Conservation (phyloP, 106 monocot genomes). For the Narthecium ossifragum region DNA sequence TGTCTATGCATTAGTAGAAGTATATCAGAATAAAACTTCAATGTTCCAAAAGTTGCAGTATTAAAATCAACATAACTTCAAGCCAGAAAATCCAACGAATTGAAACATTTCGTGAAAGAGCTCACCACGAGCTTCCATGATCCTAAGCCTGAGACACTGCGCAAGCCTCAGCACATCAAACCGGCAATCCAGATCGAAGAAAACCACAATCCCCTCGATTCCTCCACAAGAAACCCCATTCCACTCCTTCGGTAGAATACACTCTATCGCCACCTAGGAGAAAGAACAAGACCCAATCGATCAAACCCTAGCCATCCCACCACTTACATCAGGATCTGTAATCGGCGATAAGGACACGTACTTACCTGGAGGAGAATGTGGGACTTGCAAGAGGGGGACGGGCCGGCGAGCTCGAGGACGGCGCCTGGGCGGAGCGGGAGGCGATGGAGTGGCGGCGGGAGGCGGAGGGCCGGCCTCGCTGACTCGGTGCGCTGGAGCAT, state of each 20-base stretch:
- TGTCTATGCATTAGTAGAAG: background rate
- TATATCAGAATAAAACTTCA: background rate
- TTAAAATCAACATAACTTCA: background rate
- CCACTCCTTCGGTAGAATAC: constrained; percentile 77
- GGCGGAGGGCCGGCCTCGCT: constrained; percentile 47
- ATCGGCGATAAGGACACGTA: background rate
- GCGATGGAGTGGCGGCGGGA: constrained; percentile 76
- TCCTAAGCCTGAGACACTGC: constrained; percentile 39
- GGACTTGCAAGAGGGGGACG: constrained; percentile 81
- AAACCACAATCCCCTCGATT: constrained; percentile 49
- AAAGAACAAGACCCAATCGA: background rate
- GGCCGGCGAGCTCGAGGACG: constrained; percentile 88
- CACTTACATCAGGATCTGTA: background rate
- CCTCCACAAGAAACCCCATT: constrained; percentile 76
- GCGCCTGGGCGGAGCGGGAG: constrained; percentile 70
- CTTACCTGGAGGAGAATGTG: constrained; percentile 65
- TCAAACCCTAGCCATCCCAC: background rate
- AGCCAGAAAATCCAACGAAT: background rate
- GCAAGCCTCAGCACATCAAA: constrained; percentile 76
- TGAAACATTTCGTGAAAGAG: background rate
- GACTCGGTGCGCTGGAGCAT: constrained; percentile 34
- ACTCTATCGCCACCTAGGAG: constrained; percentile 50
- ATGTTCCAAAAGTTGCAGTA: background rate
- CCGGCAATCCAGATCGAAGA: constrained; percentile 84
- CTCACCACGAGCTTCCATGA: constrained; percentile 17